Evolutionary conservation across 805 yeast species (phyloP).

Genomic region (Ogataea sp.): DNA sequence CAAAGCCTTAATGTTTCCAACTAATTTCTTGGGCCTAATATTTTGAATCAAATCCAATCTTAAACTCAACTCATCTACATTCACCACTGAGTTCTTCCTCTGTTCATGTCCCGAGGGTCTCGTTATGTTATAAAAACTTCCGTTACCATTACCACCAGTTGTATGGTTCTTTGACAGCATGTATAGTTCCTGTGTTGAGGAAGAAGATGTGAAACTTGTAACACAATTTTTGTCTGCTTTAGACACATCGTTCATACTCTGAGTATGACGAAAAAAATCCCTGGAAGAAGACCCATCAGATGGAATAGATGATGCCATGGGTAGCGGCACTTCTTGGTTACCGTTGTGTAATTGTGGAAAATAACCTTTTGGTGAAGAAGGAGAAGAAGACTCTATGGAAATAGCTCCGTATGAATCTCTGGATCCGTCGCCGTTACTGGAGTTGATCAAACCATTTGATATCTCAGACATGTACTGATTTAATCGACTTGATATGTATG

Average conservation of each 20-base stretch:
- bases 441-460: no score
- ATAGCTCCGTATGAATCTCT: no score
- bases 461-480: no score
- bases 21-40: constrained; percentile 38
- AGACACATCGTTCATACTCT: background rate
- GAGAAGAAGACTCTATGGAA: no score
- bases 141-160: background rate
- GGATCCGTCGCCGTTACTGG: no score
- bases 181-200: background rate
- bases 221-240: background rate
- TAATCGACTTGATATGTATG: no score
- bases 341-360: no score
- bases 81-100: constrained; percentile 15
- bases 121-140: background rate
- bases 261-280: background rate
- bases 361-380: no score
- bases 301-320: no score
- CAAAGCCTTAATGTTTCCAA: constrained; percentile 33
- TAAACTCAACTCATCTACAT: constrained; percentile 10
- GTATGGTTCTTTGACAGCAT: no score
- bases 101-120: constrained; percentile 12
- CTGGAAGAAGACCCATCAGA: no score
- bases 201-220: background rate
- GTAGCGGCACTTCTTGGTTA: no score
- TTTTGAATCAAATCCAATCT: constrained; percentile 27